These are phyloP conservation scores for Aegilops tauschii DNA, from an alignment of 176 grass and related monocot genomes.

Conservation along the genomic window DNA sequence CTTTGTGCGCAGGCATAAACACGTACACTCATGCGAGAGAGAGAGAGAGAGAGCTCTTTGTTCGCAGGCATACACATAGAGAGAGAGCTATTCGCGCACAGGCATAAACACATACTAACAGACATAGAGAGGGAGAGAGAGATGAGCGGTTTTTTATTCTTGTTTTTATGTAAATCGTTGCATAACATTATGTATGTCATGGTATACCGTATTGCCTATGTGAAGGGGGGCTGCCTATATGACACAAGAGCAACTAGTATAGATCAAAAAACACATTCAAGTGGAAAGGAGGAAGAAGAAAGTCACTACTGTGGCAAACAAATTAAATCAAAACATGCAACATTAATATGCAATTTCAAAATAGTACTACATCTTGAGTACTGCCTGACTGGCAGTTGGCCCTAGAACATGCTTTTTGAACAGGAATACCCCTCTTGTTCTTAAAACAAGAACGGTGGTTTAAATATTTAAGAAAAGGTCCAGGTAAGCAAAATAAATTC, in stretches of 20 bases:
- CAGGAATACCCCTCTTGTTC: neutral
- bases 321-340: neutral
- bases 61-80: neutral
- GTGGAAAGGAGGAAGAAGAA: neutral
- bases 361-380: neutral
- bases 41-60: neutral
- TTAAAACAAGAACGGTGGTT: neutral
- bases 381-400: neutral
- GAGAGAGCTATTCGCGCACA: neutral
- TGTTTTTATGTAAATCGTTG: neutral
- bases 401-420: conserved; percentile 12
- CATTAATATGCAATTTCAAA: conserved; percentile 12
- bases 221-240: neutral
- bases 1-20: neutral
- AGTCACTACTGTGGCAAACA: neutral
- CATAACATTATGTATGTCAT: neutral
- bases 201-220: neutral
- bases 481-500: conserved; percentile 50
- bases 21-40: neutral
- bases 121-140: neutral
- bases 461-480: conserved; percentile 37
- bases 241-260: neutral
- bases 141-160: neutral
- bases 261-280: neutral
- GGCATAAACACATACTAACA: neutral